Conservation (phyloP, 179 eudicot species). For the Nepenthes alata region DNA sequence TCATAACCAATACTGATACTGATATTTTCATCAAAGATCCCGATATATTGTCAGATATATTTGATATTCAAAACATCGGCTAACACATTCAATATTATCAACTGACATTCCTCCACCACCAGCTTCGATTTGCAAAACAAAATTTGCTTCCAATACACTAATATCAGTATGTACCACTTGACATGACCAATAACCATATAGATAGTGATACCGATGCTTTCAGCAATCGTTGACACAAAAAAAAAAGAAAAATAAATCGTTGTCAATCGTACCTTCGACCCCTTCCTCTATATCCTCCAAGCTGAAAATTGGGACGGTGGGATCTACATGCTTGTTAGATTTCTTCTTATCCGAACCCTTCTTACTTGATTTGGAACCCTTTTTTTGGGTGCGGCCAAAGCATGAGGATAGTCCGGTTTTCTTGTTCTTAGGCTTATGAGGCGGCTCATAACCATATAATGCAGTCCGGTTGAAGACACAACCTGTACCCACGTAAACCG, state of each 20-base stretch:
- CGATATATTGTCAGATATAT: no score
- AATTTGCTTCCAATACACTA: no score
- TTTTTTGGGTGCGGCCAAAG: conserved; percentile 41
- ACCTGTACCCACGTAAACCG: conserved; percentile 78
- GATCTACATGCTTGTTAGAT: conserved; percentile 51
- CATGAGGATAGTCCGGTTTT: conserved; percentile 40
- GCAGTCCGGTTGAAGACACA: conserved; percentile 83
- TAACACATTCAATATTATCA: no score
- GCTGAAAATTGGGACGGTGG: conserved; percentile 57
- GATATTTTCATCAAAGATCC: no score
- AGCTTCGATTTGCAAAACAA: no score
- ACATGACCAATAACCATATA: no score
- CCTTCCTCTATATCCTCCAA: conserved; percentile 70
- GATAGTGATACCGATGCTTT: no score
- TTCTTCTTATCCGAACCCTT: conserved; percentile 63
- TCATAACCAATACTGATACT: no score
- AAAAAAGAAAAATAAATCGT: neutral
- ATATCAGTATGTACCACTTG: no score
- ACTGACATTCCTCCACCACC: no score
- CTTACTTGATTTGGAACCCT: conserved; percentile 41
- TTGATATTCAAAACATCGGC: no score
- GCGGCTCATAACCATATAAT: conserved; percentile 73
- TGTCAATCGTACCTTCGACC: conserved; percentile 42
- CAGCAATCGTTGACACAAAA: neutral
- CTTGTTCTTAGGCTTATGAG: conserved; percentile 57